Percentiles rank a stretch among this genome's conserved stretches.
Evolutionary conservation across 148 eudicot genomes (phyloP).

Genomic region (Vaccinium myrtillus): DNA sequence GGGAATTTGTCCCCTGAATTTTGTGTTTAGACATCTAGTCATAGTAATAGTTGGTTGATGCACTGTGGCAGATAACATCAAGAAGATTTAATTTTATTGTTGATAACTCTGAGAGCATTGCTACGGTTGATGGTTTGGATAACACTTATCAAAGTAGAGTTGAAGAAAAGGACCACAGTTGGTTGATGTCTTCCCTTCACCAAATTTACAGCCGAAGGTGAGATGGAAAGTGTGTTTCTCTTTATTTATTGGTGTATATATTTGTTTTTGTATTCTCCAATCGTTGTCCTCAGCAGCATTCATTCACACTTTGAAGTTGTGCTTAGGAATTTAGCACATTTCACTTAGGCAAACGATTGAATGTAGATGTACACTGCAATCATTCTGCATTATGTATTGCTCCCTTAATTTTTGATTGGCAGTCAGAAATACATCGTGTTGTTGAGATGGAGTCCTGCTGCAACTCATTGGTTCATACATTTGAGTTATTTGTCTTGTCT

Average conservation of each 20-base stretch:
- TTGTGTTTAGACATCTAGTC: not conserved
- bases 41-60: conserved; percentile 13
- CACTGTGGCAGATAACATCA: conserved; percentile 71
- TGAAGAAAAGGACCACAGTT: conserved; percentile 78
- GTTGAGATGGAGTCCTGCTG: not conserved
- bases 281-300: not conserved
- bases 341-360: conserved; percentile 7
- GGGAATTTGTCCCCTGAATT: conserved; percentile 4
- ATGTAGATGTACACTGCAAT: not conserved
- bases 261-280: not conserved
- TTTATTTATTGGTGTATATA: not conserved
- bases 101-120: conserved; percentile 50
- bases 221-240: conserved; percentile 22
- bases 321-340: conserved; percentile 5
- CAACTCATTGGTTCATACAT: not conserved
- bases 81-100: conserved; percentile 84
- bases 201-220: conserved; percentile 98
- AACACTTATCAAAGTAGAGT: conserved; percentile 36
- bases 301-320: not conserved
- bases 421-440: conserved; percentile 1
- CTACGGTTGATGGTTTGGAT: conserved; percentile 45
- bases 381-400: not conserved
- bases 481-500: not conserved
- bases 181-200: conserved; percentile 90
- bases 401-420: not conserved